Conservation (phyloP, 176 grass and related monocot species). For the Carex pumila region DNA sequence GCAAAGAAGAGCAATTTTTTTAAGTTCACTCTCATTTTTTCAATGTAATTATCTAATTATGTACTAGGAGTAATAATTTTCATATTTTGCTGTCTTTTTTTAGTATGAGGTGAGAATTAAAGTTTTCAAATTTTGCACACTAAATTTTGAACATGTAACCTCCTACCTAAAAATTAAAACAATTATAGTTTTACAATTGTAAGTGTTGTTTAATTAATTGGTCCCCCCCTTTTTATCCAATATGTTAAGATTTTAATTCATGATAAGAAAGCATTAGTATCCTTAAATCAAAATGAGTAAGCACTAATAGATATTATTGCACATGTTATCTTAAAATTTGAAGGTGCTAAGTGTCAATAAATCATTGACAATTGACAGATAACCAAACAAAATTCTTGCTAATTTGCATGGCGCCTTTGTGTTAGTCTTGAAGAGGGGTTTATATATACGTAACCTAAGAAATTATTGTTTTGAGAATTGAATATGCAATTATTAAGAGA, state of each 20-base stretch:
- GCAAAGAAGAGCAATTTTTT: no score
- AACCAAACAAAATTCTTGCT: not conserved
- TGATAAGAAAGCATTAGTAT: not conserved
- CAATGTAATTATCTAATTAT: not conserved
- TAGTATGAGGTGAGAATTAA: no score
- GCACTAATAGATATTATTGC: not conserved
- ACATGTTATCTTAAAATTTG: not conserved
- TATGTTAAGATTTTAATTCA: not conserved
- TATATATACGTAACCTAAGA: no score
- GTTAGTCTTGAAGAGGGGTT: not conserved
- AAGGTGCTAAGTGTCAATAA: not conserved
- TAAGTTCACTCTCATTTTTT: not conserved
- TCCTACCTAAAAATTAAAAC: no score
- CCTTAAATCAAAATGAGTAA: not conserved
- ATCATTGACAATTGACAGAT: not conserved
- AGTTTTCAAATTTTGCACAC: no score
- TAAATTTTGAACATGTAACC: no score
- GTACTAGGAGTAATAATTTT: not conserved
- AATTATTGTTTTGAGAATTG: not conserved
- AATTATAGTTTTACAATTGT: not conserved
- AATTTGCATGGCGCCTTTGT: not conserved
- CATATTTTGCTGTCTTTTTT: not conserved
- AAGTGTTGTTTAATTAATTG: not conserved
- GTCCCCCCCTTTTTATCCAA: not conserved
- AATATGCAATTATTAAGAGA: not conserved